phyloP scores from a whole-genome alignment of 768 basidiomycete genomes.

The Rhodotorula toruloides region DNA sequence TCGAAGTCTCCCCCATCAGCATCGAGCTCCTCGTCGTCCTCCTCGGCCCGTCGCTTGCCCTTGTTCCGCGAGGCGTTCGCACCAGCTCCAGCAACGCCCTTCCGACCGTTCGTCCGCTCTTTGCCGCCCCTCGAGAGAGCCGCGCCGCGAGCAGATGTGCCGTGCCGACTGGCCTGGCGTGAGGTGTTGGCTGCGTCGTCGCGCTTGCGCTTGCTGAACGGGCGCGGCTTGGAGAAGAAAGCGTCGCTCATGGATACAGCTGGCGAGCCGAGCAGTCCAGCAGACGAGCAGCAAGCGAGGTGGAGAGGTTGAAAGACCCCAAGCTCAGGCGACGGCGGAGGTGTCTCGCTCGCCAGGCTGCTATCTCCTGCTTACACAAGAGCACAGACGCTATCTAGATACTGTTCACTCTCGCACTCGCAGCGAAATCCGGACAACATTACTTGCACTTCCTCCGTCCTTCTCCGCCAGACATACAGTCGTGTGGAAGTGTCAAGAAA shows the following conservation, averaged over 20 bases:
- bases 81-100: background rate
- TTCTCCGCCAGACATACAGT: too few relatives aligned
- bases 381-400: too few relatives aligned
- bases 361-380: too few relatives aligned
- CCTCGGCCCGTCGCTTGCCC: constrained; percentile 25
- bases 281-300: background rate
- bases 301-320: too few relatives aligned
- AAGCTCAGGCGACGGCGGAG: too few relatives aligned
- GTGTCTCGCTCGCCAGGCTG: too few relatives aligned
- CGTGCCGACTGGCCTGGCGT: background rate
- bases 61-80: background rate
- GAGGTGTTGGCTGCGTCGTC: constrained; percentile 6
- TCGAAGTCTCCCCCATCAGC: constrained; percentile 33
- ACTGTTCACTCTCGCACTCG: too few relatives aligned
- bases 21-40: constrained; percentile 30
- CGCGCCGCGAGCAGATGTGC: constrained; percentile 1
- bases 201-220: constrained; percentile 33
- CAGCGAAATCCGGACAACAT: too few relatives aligned
- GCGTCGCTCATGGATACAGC: constrained; percentile 29
- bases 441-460: too few relatives aligned
- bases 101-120: background rate
- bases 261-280: background rate
- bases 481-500: too few relatives aligned
- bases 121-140: background rate
- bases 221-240: constrained; percentile 36